Evolutionary conservation across 495 filamentous ascomycete species (phyloP), one percentile per base, ranked within the genome.

Genomic region (Bathelium albidoporum): DNA sequence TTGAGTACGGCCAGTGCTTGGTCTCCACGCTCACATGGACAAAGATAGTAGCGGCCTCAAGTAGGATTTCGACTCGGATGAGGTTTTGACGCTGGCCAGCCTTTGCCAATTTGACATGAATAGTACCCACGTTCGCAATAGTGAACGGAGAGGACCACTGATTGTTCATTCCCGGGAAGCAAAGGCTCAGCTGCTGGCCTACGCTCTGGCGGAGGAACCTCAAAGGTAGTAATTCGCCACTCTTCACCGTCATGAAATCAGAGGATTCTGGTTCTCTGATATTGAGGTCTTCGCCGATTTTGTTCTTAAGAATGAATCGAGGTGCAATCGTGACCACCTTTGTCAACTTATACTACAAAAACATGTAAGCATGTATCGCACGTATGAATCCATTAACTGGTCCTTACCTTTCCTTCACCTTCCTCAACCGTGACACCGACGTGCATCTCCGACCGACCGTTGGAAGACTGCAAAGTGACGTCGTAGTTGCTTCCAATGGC

Each of bases 91-190:
- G 84, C 76, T 97, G 89, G 32, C 89, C 89, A 34, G 87, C 84
- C 72, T 89, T 95, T 36, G 95, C 89, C 63, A 98, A 82, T 75
- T 98, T 98, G 69, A 98, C 83, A 73, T 98, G 90, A 1, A 89
- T 86, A 26, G 85, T 91, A 52, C 94, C 94, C 32, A 97, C 79
- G 70, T 97, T 91, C 12, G 91, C 90, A 63, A 98, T 97, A 71
- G 92, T 95, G 79, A 98, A 95, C 1, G 94, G 91, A 7, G 95
- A 93, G 28, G 95, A 96, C 95, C 95, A 98, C 73, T 93, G 89
- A 73, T 97, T 95, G 79, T 95, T 96, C 43, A 95, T 83, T 0
- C 94, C 95, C 0, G 94, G 89, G 76, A 93, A 97, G 75, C 93
- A 95, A 11, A 98, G 76, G 59, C 88, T 93, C 20, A 98, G 80